phyloP scores from a whole-genome alignment of 1,284 basidiomycete species.

The Austroboletus niveus region DNA sequence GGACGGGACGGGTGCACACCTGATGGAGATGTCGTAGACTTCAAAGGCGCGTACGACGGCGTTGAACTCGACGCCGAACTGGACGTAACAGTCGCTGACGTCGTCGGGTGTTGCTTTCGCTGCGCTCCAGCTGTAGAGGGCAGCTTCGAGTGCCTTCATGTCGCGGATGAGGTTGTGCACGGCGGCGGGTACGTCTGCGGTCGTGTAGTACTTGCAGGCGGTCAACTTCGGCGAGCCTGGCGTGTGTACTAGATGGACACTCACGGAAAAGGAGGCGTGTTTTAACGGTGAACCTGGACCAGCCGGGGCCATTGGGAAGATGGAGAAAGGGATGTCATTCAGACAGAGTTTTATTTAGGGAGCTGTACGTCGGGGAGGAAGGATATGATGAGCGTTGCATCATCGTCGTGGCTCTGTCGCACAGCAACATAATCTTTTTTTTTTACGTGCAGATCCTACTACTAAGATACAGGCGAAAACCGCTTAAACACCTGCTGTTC shows the following conservation, averaged over 20 bases:
- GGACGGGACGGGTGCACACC: slow-evolving; percentile 45
- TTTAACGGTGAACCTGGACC: slow-evolving; percentile 9
- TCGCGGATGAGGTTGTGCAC: slow-evolving; percentile 86
- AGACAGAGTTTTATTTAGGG: too few relatives aligned
- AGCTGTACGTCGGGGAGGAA: background rate
- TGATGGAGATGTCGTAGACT: slow-evolving; percentile 76
- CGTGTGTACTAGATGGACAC: too few relatives aligned
- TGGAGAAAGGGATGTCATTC: background rate
- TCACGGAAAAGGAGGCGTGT: too few relatives aligned
- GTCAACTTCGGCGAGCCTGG: too few relatives aligned
- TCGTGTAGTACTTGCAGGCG: background rate
- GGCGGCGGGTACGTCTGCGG: slow-evolving; percentile 53
- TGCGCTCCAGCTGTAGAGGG: slow-evolving; percentile 75
- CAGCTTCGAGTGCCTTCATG: slow-evolving; percentile 84
- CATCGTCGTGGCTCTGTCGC: background rate
- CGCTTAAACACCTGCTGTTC: slow-evolving; percentile 6
- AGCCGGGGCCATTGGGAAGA: slow-evolving; percentile 19
- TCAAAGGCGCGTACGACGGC: slow-evolving; percentile 79
- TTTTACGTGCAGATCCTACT: too few relatives aligned
- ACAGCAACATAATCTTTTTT: background rate
- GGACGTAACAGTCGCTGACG: slow-evolving; percentile 92
- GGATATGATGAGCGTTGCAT: too few relatives aligned
- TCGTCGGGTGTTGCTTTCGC: slow-evolving; percentile 68
- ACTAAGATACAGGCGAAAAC: slow-evolving; percentile 18
- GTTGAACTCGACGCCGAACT: slow-evolving; percentile 93